phyloP scores from a whole-genome alignment of 352 stramenopile genomes.

The Plasmopara viticola region DNA sequence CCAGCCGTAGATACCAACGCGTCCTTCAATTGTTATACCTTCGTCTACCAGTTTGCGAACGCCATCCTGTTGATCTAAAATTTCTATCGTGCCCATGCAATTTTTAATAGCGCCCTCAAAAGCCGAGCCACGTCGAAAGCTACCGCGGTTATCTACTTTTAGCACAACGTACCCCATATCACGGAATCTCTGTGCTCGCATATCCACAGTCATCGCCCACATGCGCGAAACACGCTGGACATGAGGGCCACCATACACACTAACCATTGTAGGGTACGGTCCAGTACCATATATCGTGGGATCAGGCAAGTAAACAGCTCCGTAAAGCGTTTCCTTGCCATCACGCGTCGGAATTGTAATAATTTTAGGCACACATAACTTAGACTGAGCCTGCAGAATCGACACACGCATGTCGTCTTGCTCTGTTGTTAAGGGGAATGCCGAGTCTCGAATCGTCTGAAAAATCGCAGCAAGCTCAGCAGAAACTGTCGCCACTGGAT shows the following conservation, averaged over 20 bases:
- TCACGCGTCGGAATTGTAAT: constrained; percentile 83
- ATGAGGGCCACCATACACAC: constrained; percentile 95
- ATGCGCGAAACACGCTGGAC: constrained; percentile 92
- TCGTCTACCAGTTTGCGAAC: constrained; percentile 75
- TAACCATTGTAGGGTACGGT: constrained; percentile 93
- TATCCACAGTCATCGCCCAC: constrained; percentile 90
- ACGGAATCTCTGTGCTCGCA: constrained; percentile 89
- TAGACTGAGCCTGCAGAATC: constrained; percentile 37
- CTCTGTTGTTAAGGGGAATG: constrained; percentile 48
- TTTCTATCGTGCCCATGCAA: constrained; percentile 88
- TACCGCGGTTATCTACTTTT: constrained; percentile 96
- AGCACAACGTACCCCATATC: constrained; percentile 93
- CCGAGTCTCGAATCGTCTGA: constrained; percentile 30
- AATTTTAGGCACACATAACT: constrained; percentile 56
- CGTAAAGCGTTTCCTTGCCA: constrained; percentile 80
- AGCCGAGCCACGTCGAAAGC: constrained; percentile 81
- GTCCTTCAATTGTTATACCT: constrained; percentile 82
- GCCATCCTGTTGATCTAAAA: constrained; percentile 81
- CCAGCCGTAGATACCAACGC: constrained; percentile 96
- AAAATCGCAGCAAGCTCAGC: constrained; percentile 27
- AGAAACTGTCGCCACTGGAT: constrained; percentile 3
- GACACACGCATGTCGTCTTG: constrained; percentile 55
- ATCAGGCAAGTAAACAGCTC: constrained; percentile 92
- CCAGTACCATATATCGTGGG: constrained; percentile 73
- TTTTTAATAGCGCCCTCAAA: constrained; percentile 94